Base-by-base conservation (phyloP, 768 basidiomycete species). In the Xerocomus brunneocitrinus region DNA sequence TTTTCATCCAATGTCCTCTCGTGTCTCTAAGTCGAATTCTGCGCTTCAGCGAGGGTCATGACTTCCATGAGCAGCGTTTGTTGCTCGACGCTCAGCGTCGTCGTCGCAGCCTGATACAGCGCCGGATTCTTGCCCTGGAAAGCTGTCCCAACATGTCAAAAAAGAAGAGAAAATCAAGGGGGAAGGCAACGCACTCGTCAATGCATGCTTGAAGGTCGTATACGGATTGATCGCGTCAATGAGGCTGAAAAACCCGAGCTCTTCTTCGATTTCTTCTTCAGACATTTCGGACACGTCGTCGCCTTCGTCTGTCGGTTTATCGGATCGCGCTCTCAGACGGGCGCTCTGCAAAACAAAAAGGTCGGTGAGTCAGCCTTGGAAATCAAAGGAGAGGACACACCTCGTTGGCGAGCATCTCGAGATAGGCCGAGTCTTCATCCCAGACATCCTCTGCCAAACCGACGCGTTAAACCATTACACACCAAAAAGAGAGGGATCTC, bases 381-480 rank as follows among this genome's bases (percentile, higher is more conserved):
- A 3, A 39, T 27, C 4, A 28, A 43, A 3, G 12, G n/a, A 9
- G 25, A 16, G 7, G 43, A 16, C 25, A n/a, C 66, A 88, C 89
- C 79, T 93, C 87, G 60, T 82, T 82, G 7, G 90, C 91, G 32
- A 95, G 79, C 78, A 91, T 73, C 67, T 94, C 91, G 41, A 92
- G 76, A 65, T 93, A 95, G 7, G 87, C 89, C 8, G 90, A 91
- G 60, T 92, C 89, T 54, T 89, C 86, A 62, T 94, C 91, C 84
- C 87, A 92, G 14, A 93, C 89, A 67, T 95, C 92, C 65, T 89
- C 91, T 84, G 59, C 14, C 19, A 2, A 43, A 49, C 34, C 14
- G 19, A 57, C 14, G 58, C 52, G 22, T 40, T 19, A 22, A 42
- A 36, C 28, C 19, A 30, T 3, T 31, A 6, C 4, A 31, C 39